Evolutionary conservation across 306 rosid species (phyloP).

Genomic region (Myrica gale): DNA sequence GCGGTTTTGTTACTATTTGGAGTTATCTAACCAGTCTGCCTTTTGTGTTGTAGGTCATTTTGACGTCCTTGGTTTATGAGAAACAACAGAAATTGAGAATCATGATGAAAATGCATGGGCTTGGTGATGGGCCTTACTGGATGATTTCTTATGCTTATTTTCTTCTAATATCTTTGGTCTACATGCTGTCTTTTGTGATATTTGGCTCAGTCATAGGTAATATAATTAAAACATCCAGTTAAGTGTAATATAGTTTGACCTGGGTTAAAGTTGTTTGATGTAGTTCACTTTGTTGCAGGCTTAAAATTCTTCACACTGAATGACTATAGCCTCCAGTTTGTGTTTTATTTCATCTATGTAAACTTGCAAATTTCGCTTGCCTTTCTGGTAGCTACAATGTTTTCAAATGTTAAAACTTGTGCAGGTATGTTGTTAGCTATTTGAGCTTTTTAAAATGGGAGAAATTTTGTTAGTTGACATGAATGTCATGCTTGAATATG

Average conservation of each 20-base stretch:
- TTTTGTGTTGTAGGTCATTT: constrained; percentile 49
- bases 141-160: constrained; percentile 76
- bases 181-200: constrained; percentile 72
- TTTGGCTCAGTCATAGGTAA: constrained; percentile 86
- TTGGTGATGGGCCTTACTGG: constrained; percentile 92
- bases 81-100: constrained; percentile 78
- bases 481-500: neutral
- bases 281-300: constrained; percentile 49
- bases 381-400: constrained; percentile 62
- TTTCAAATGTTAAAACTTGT: constrained; percentile 72
- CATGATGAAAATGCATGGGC: constrained; percentile 99
- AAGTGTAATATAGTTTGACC: constrained; percentile 10
- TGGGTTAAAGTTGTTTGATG: constrained; percentile 26
- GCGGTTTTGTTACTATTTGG: neutral
- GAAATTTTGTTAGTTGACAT: constrained; percentile 25
- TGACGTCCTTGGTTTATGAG: constrained; percentile 79
- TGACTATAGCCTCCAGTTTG: constrained; percentile 77
- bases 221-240: constrained; percentile 6
- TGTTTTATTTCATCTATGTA: constrained; percentile 72
- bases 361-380: constrained; percentile 85
- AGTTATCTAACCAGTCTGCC: constrained; percentile 8
- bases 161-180: constrained; percentile 52
- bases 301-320: constrained; percentile 77
- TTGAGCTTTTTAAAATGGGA: constrained; percentile 5
- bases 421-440: constrained; percentile 59